Base-by-base conservation (phyloP, 75 land plant genomes). In the Pseudotsuga menziesii region DNA sequence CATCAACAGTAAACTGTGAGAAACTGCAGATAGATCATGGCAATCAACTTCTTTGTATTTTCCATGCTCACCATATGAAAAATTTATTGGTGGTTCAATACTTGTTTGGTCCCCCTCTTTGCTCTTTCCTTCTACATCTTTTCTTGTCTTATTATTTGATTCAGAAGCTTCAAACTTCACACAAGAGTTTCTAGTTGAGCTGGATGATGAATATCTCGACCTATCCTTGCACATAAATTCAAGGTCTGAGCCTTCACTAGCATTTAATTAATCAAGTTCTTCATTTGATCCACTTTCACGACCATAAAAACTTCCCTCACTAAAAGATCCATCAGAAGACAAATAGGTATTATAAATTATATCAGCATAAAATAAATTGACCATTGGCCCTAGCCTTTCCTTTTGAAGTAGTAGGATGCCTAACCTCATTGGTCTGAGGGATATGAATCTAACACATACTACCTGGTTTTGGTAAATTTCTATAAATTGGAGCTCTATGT, bases 401-500 rank as follows among this genome's bases (percentile, higher is more conserved):
- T 26, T 27, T 22, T 48, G 11, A 29, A 12, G 17, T 35, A 59
- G 11, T 20, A 15, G 17, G 75, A 29, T 48, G 58, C 4, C 59
- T 25, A 70, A 22, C 75, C 69, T 23, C 39, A 15, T 81, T 55
- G 29, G 20, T 57, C 57, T 3, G 22, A 22, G 52, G 76, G 55
- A 63, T 52, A 35, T 79, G 76, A 76, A 60, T 64, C 66, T 27
- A 14, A 36, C 32, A 71, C 54, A 91, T 70, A 84, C 90, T 88
- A 67, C 82, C 77, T 67, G 99, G 93, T 26, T 83, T 86, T 73
- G 97, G 99, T 54, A 97, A 91, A 79, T 90, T 80, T 63, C 79
- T 86, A 81, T 97, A 97, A 5, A n/a, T n/a, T 92, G 97, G 99
- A 79, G 99, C 94, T 75, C 82, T 90, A 83, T 97, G 97, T 69